These are phyloP conservation scores for Penicillium sp. DNA, from an alignment of 2,329 filamentous ascomycete species.

Conservation along the genomic window DNA sequence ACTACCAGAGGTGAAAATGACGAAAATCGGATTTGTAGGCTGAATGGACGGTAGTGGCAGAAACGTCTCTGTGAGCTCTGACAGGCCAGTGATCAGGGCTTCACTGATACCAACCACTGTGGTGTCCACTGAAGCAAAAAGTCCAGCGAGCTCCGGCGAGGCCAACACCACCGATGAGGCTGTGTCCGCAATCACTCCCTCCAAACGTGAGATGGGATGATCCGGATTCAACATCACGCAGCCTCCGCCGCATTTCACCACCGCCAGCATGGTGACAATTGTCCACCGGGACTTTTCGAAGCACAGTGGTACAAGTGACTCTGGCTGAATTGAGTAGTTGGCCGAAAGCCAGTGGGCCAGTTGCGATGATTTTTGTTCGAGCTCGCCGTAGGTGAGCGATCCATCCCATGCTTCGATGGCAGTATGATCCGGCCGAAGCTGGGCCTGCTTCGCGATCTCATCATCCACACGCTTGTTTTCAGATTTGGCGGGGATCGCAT, in stretches of 20 bases:
- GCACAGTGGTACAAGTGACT: not conserved
- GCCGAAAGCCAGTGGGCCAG: constrained; percentile 26
- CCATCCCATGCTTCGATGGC: constrained; percentile 28
- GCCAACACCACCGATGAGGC: constrained; percentile 1
- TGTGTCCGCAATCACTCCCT: constrained; percentile 1
- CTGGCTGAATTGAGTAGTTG: constrained; percentile 14
- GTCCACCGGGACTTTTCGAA: not conserved
- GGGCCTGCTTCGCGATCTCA: constrained; percentile 1
- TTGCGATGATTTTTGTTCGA: constrained; percentile 31
- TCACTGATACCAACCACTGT: not conserved
- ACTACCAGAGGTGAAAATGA: constrained; percentile 19
- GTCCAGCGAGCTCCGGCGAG: not conserved
- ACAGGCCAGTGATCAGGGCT: not conserved
- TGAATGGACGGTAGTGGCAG: not conserved
- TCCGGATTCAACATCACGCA: not conserved
- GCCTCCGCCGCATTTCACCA: not conserved
- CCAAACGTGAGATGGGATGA: not conserved
- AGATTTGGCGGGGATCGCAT: not conserved
- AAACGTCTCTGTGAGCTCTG: not conserved
- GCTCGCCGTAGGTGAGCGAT: constrained; percentile 22
- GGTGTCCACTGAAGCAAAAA: not conserved
- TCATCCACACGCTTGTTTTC: constrained; percentile 7
- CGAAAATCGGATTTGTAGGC: not conserved
- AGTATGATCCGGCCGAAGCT: constrained; percentile 7
- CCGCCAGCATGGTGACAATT: constrained; percentile 22